Percentiles rank a stretch among this genome's conserved stretches.
Conservation (phyloP, 805 yeast genomes). For the Pichia gijzeniarum region DNA sequence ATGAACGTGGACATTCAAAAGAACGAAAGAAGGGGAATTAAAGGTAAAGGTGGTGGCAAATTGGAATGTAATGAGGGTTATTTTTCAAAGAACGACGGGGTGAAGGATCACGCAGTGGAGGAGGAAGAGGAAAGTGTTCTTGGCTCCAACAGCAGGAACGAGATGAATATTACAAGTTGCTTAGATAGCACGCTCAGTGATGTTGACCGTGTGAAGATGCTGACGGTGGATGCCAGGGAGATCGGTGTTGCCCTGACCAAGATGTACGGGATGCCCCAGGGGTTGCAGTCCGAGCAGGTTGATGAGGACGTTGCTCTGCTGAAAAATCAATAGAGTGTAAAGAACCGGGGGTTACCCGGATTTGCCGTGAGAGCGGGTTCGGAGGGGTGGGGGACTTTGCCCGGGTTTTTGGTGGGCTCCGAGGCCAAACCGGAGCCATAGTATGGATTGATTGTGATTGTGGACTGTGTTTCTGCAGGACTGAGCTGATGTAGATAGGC, state of each 20-base stretch:
- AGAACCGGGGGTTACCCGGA: not conserved
- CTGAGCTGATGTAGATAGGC: no score
- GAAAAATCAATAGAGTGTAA: not conserved
- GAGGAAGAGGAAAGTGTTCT: not conserved
- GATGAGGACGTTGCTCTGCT: slow-evolving; percentile 8
- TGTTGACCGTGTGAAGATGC: slow-evolving; percentile 12
- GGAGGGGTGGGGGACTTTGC: no score
- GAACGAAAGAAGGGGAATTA: not conserved
- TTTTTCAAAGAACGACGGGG: not conserved
- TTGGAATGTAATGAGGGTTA: not conserved
- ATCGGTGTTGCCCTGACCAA: slow-evolving; percentile 11
- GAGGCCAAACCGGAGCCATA: no score
- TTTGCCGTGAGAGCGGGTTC: not conserved
- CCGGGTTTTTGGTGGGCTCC: no score
- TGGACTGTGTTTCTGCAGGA: no score
- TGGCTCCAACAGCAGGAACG: slow-evolving; percentile 2
- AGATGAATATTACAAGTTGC: slow-evolving; percentile 12
- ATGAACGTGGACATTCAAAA: slow-evolving; percentile 8
- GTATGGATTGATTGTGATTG: no score
- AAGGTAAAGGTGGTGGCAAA: not conserved
- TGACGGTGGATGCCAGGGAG: slow-evolving; percentile 10
- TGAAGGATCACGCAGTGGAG: not conserved
- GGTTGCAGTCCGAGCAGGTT: slow-evolving; percentile 13
- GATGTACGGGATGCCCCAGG: slow-evolving; percentile 15
- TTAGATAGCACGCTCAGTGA: slow-evolving; percentile 10